These are phyloP conservation scores for Candida sithepensis DNA, from an alignment of 805 yeast species.

Conservation along the genomic window DNA sequence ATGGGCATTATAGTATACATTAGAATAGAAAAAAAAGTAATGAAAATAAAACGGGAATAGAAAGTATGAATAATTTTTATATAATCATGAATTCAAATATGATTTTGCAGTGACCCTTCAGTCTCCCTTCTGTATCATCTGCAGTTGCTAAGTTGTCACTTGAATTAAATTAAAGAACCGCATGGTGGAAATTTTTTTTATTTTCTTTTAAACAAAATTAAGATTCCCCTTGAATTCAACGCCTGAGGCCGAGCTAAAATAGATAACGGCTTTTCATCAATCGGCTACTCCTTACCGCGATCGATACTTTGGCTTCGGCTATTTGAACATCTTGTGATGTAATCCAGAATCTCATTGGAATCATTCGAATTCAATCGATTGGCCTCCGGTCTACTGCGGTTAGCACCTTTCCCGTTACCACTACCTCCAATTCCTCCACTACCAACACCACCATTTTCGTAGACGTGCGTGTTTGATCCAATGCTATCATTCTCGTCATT, in stretches of 20 bases:
- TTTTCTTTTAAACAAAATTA: too few relatives aligned
- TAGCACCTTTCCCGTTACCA: neutral
- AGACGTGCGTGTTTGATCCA: neutral
- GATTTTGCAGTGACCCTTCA: too few relatives aligned
- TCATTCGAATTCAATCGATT: conserved; percentile 18
- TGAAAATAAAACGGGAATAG: neutral
- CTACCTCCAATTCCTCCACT: neutral
- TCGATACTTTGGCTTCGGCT: conserved; percentile 12
- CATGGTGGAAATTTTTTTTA: too few relatives aligned
- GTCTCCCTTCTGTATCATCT: too few relatives aligned
- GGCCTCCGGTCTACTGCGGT: conserved; percentile 9
- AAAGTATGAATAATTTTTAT: too few relatives aligned
- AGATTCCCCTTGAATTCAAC: too few relatives aligned
- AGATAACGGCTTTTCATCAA: neutral
- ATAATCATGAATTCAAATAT: too few relatives aligned
- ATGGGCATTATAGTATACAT: neutral
- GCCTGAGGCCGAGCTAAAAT: too few relatives aligned
- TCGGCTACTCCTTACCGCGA: neutral
- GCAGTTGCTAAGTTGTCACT: too few relatives aligned
- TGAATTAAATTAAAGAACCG: too few relatives aligned
- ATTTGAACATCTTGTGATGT: conserved; percentile 8
- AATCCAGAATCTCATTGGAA: conserved; percentile 15
- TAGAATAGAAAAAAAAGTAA: neutral
- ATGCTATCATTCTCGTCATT: neutral
- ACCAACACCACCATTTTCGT: neutral